A percentile compares a stretch with the other conserved stretches of the same genome.
Conservation (phyloP, 2,329 filamentous ascomycete species). For the Fusarium chaquense region DNA sequence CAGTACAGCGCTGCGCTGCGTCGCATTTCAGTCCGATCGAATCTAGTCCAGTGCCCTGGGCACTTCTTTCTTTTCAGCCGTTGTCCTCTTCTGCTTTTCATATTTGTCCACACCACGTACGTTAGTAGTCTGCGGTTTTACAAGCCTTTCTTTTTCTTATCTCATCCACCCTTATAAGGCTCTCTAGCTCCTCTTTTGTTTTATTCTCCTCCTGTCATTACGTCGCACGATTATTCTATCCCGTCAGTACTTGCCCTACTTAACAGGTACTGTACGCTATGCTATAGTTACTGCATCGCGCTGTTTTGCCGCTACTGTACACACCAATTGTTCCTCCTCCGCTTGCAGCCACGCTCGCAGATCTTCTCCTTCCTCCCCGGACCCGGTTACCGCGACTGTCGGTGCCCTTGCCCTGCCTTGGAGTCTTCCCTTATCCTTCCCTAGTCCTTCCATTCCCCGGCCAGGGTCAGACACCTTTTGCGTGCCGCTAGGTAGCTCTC, state of each 20-base stretch:
- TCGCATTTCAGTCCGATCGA: constrained; percentile 18
- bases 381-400: constrained; percentile 43
- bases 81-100: constrained; percentile 8
- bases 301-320: constrained; percentile 7
- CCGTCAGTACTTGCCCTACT: not conserved
- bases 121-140: not conserved
- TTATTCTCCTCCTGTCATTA: constrained; percentile 10
- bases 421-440: constrained; percentile 41
- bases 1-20: constrained; percentile 3
- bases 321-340: constrained; percentile 39
- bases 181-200: not conserved
- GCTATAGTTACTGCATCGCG: not conserved
- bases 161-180: not conserved
- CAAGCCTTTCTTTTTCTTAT: constrained; percentile 1
- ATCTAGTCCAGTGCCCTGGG: not conserved
- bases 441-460: constrained; percentile 42
- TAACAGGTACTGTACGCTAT: not conserved
- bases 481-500: constrained; percentile 41
- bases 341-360: constrained; percentile 46
- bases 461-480: constrained; percentile 41
- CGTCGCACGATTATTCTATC: constrained; percentile 32
- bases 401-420: constrained; percentile 36
- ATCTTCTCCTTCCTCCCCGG: constrained; percentile 42
- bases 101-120: constrained; percentile 1
- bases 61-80: not conserved